phyloP scores from a whole-genome alignment of 1,284 basidiomycete species.

The Rhodotorula sp. region DNA sequence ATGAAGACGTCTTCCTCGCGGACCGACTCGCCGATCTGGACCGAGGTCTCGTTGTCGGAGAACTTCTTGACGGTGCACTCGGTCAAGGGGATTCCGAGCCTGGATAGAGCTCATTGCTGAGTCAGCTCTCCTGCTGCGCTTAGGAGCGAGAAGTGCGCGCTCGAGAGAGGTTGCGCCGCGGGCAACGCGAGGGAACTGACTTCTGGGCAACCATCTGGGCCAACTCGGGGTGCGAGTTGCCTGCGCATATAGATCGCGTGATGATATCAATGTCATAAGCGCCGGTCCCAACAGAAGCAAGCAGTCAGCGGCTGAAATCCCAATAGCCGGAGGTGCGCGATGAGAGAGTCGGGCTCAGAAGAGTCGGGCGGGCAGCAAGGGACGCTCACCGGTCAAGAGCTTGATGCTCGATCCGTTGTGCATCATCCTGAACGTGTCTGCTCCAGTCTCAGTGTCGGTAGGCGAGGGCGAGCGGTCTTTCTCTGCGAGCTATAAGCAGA shows the following conservation, averaged over 20 bases:
- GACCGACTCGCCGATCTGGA: slow-evolving; percentile 69
- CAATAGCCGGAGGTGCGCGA: not conserved
- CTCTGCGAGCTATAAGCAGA: not conserved
- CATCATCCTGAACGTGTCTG: slow-evolving; percentile 42
- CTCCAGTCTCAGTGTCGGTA: not conserved
- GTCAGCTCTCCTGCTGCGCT: slow-evolving; percentile 2
- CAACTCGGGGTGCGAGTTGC: slow-evolving; percentile 97
- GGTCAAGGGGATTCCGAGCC: slow-evolving; percentile 86
- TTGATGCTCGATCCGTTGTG: slow-evolving; percentile 90
- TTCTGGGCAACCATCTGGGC: slow-evolving; percentile 89
- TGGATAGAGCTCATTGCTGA: slow-evolving; percentile 47
- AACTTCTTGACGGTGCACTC: slow-evolving; percentile 92
- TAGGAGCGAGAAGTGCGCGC: too few relatives aligned
- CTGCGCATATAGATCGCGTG: slow-evolving; percentile 52
- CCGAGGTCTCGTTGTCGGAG: slow-evolving; percentile 56
- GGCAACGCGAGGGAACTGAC: slow-evolving; percentile 58
- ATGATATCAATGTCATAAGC: not conserved
- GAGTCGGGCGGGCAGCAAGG: not conserved
- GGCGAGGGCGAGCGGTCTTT: not conserved
- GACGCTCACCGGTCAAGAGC: slow-evolving; percentile 74
- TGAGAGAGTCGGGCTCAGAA: not conserved
- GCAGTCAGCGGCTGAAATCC: too few relatives aligned
- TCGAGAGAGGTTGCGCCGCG: not conserved
- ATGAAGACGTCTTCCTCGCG: slow-evolving; percentile 98
- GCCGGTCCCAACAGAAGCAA: not conserved